Evolutionary conservation across 805 yeast genomes (phyloP), one percentile per base, ranked within the genome.

Genomic region (Metschnikowia orientalis): DNA sequence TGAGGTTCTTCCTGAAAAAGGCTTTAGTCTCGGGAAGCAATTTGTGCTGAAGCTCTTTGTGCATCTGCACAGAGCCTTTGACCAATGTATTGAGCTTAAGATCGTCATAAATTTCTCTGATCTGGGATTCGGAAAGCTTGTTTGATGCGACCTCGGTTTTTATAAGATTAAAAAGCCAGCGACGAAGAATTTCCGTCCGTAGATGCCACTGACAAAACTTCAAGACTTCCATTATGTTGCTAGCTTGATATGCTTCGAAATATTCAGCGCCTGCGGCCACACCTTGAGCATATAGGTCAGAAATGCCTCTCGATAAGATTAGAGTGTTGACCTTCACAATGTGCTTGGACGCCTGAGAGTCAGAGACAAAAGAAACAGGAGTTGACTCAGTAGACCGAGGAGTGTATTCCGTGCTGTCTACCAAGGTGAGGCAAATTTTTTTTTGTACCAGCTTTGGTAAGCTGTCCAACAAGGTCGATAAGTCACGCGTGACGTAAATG

Each of bases 371-470:
- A 1, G 55, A 37, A 8, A 60, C 40, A 2, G 57, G 52, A 1
- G 61, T 42, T 4, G 48, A 34, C 35, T 61, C 68, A 2, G 56
- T 41, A 5, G 67, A 59, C 3, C 44, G 29, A 1, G 71, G 69
- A 4, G 70, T 45, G 34, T 51, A 63, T 28, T 63, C 67, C 3
- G 41, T 29, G 40, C 63, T 66, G 40, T 66, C 72, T 14, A 66
- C 51, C 1, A 66, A 44, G 2, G 60, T 61, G n/a, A 63, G 37
- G 10, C 61, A 34, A 13, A 60, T 48, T 23, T 57, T 53, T 26
- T 50, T 47, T 23, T 48, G 44, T 8, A 47, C 32, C 14, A 29
- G 33, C n/a, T 39, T 37, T 6, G 51, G 40, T 25, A 40, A 26
- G 10, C 32, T 26, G 21, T 38, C 43, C 22, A 40, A 32, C 16